Base-by-base conservation (phyloP, 805 yeast genomes). In the Nakazawaea ishiwadae region DNA sequence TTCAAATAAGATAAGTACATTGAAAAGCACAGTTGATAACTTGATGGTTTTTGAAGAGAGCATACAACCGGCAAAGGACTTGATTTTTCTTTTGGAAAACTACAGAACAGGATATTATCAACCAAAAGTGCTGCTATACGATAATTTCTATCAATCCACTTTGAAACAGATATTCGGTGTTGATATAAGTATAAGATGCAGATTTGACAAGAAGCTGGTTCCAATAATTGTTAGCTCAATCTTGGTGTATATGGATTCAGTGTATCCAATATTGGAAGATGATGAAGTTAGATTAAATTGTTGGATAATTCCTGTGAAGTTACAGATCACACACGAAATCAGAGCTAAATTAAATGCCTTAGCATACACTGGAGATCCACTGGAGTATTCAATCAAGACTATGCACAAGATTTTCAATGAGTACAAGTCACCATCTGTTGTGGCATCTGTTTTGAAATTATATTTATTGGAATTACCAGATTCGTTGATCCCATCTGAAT, bases 381-480 rank as follows among this genome's bases (percentile, higher is more conserved):
- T 47, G 55, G 11, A 47, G 39, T 20, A 73, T 68, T 21, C 51
- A 47, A 19, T 64, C 58, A 16, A 54, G 66, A 1, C 57, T 71
- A 35, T 56, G 42, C 48, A 56, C n/a, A 59, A 54, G 4, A 45
- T 62, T 14, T 53, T 65, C 36, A 45, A 56, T 1, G 57, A 66
- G 8, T 62, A 64, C 39, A 62, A 63, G 29, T 82, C 88, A 1
- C 71, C 44, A 8, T 17, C 24, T 78, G 71, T 77, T 0, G 73
- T 84, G 8, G 82, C 89, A 4, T 77, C 81, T 51, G 79, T 79
- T 3, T 68, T 87, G 49, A 83, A 84, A 55, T 68, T 86, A 27
- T 87, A 84, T 59, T 63, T 87, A 21, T 65, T 86, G 55, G 96
- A 88, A 56, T 68, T 87, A 35, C 96, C 96, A 0, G 87, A 81